These are phyloP conservation scores for Trypethelium eluteriae DNA, from an alignment of 495 filamentous ascomycete genomes.

Conservation along the genomic window DNA sequence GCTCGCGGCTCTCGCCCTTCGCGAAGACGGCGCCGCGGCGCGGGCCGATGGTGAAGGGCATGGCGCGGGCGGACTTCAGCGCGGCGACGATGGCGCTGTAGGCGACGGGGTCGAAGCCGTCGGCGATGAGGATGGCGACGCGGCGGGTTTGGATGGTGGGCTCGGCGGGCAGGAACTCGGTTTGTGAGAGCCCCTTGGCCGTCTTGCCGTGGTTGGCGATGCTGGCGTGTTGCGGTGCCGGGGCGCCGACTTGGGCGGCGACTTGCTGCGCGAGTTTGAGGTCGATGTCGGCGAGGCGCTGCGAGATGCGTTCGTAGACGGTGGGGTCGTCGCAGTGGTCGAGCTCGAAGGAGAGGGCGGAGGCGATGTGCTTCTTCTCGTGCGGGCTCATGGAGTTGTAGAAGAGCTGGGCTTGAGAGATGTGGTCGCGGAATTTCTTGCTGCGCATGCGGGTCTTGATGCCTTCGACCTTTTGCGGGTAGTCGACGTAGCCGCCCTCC, in stretches of 20 bases:
- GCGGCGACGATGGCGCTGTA: conserved; percentile 58
- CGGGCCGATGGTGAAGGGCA: conserved; percentile 65
- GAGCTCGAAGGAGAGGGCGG: conserved; percentile 73
- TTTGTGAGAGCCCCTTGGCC: conserved; percentile 58
- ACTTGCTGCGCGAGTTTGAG: conserved; percentile 62
- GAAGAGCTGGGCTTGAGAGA: conserved; percentile 65
- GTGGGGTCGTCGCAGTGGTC: conserved; percentile 82
- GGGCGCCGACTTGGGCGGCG: conserved; percentile 60
- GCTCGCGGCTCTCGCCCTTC: conserved; percentile 40
- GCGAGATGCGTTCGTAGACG: conserved; percentile 65
- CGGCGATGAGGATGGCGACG: conserved; percentile 71
- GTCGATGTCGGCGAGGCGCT: conserved; percentile 67
- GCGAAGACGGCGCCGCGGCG: conserved; percentile 54
- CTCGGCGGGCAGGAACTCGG: conserved; percentile 53
- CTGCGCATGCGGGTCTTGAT: conserved; percentile 63
- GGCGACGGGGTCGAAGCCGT: conserved; percentile 64
- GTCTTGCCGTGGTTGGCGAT: conserved; percentile 59
- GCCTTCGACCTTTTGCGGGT: conserved; percentile 56
- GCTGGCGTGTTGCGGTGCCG: conserved; percentile 44
- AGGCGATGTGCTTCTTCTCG: conserved; percentile 64
- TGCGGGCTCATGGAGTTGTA: conserved; percentile 68
- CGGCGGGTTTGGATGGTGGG: conserved; percentile 65
- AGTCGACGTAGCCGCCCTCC: conserved; percentile 63
- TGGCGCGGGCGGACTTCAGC: conserved; percentile 52
- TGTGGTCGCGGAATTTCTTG: conserved; percentile 76